Evolutionary conservation across 257 asterid species (phyloP).

Genomic region (Nicotiana undulata): DNA sequence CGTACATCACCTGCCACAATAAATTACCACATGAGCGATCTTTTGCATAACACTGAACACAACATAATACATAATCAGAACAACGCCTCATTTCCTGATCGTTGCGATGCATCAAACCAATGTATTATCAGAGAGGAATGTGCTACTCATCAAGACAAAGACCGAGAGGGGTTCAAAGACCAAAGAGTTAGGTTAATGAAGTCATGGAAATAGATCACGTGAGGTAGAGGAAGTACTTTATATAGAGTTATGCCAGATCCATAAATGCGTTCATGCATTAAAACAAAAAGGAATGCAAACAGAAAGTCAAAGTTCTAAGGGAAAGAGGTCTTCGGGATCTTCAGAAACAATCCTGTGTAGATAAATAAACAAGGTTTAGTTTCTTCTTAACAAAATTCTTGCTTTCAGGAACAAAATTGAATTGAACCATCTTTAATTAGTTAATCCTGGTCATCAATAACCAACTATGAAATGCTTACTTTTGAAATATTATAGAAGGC

Average conservation of each 20-base stretch:
- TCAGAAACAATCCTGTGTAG: not conserved
- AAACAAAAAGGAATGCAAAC: not conserved
- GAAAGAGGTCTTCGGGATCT: not conserved
- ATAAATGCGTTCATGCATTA: not conserved
- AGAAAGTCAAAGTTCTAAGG: not conserved
- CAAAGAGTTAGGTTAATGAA: not conserved
- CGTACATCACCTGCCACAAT: conserved; percentile 82
- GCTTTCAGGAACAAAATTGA: not conserved
- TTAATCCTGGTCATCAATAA: no score
- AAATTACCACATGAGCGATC: not conserved
- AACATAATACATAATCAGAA: conserved; percentile 2
- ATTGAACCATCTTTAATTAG: not conserved
- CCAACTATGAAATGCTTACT: no score
- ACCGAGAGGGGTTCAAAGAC: no score
- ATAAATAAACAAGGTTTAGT: not conserved
- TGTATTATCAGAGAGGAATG: not conserved
- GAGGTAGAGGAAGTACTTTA: not conserved
- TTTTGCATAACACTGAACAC: not conserved
- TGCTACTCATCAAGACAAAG: not conserved
- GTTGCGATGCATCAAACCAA: not conserved
- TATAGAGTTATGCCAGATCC: not conserved
- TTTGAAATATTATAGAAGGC: not conserved
- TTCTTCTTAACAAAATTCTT: not conserved
- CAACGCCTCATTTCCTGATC: not conserved
- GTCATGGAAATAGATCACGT: not conserved